Conservation (phyloP, 2,329 filamentous ascomycete genomes). For the Tolypocladium tundrense region DNA sequence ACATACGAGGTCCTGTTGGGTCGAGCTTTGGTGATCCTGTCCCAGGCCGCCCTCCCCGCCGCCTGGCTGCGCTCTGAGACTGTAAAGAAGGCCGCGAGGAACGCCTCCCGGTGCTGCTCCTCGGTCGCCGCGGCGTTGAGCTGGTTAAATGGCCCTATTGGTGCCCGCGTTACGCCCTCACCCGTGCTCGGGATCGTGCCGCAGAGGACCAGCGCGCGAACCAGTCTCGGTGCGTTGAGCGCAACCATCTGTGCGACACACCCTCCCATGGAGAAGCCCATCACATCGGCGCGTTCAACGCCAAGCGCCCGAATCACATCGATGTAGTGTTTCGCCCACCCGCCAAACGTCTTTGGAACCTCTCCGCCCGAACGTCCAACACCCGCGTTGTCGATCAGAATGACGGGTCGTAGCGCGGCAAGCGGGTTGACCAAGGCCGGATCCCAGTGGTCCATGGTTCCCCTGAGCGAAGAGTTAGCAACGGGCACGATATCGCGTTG, state of each 20-base stretch:
- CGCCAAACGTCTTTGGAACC: constrained; percentile 21
- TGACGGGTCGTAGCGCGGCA: constrained; percentile 27
- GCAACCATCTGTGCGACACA: constrained; percentile 34
- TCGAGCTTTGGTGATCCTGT: constrained; percentile 19
- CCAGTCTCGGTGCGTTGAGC: constrained; percentile 23
- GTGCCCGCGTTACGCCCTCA: constrained; percentile 19
- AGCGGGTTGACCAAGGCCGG: constrained; percentile 34
- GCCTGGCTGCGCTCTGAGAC: constrained; percentile 17
- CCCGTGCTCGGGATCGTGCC: constrained; percentile 31
- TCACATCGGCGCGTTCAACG: constrained; percentile 28
- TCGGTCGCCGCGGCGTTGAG: constrained; percentile 19
- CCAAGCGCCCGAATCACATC: constrained; percentile 26
- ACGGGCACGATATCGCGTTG: neutral
- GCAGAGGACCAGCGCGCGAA: constrained; percentile 31
- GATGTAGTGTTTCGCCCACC: constrained; percentile 22
- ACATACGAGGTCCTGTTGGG: constrained; percentile 15
- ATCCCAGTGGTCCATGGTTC: constrained; percentile 30
- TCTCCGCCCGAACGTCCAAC: constrained; percentile 32
- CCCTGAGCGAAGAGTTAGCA: constrained; percentile 10
- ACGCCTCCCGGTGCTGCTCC: constrained; percentile 22
- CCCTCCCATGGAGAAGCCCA: constrained; percentile 42
- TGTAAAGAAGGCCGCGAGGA: constrained; percentile 23
- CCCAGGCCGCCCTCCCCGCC: constrained; percentile 22
- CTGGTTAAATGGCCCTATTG: constrained; percentile 20
- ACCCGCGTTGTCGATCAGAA: constrained; percentile 38